These are phyloP conservation scores for Eutrema japonicum DNA, from an alignment of 345 rosid species.

Conservation along the genomic window DNA sequence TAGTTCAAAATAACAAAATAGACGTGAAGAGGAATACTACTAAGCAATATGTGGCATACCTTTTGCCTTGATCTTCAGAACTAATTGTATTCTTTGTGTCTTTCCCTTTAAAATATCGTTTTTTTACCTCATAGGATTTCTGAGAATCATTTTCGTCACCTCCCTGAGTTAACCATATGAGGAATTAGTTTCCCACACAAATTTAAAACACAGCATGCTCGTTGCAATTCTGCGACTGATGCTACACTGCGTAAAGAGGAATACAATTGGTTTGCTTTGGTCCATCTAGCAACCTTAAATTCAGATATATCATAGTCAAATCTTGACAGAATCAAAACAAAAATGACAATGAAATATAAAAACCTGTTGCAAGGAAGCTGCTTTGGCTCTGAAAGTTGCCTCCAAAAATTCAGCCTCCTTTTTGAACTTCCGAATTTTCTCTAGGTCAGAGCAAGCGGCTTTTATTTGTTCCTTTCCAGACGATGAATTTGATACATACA, in stretches of 20 bases:
- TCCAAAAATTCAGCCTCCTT: conserved; percentile 98
- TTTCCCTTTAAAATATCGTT: conserved; percentile 54
- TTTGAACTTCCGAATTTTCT: conserved; percentile 94
- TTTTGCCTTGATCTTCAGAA: conserved; percentile 53
- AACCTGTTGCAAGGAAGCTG: conserved; percentile 87
- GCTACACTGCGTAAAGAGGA: conserved; percentile 5
- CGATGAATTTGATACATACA: conserved; percentile 73
- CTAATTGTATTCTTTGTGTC: conserved; percentile 43
- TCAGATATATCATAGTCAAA: conserved; percentile 21
- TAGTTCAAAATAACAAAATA: conserved; percentile 28
- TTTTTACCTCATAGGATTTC: conserved; percentile 52
- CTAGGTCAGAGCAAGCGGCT: conserved; percentile 99
- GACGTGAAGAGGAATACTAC: conserved; percentile 5
- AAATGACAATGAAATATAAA: conserved; percentile 21
- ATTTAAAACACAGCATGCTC: conserved; percentile 6
- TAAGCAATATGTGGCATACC: conserved; percentile 48
- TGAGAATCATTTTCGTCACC: conserved; percentile 56
- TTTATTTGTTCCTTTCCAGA: conserved; percentile 87
- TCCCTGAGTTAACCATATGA: conserved; percentile 57
- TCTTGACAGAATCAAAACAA: conserved; percentile 6
- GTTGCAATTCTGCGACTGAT: conserved; percentile 14
- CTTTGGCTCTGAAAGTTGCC: conserved; percentile 89
- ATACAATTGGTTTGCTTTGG: conserved; percentile 21
- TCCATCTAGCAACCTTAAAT: conserved; percentile 27
- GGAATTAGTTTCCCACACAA: conserved; percentile 31